These are phyloP conservation scores for Macrophomina pseudophaseolina DNA, from an alignment of 2,329 filamentous ascomycete genomes.

Conservation along the genomic window DNA sequence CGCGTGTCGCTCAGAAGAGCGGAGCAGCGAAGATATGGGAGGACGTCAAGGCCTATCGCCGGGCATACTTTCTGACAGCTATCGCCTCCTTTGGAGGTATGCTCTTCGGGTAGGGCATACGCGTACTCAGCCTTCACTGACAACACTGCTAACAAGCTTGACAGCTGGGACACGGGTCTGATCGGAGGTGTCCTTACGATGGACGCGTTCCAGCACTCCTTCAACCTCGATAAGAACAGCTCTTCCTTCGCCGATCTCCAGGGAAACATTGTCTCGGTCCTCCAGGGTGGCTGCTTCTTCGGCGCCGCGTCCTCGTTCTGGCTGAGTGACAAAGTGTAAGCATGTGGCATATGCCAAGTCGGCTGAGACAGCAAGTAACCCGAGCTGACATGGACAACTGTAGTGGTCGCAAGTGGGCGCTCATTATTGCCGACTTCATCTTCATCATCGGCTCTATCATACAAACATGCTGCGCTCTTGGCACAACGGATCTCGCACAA, in stretches of 20 bases:
- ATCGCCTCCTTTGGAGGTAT: slow-evolving; percentile 52
- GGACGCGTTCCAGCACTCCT: slow-evolving; percentile 50
- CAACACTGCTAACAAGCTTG: background rate
- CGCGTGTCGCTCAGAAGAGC: background rate
- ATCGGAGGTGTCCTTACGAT: slow-evolving; percentile 49
- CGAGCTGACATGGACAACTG: background rate
- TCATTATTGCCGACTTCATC: slow-evolving; percentile 50
- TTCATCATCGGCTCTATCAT: slow-evolving; percentile 50
- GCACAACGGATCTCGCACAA: slow-evolving; percentile 42
- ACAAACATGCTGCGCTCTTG: slow-evolving; percentile 47
- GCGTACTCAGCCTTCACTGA: slow-evolving; percentile 30
- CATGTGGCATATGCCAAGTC: background rate
- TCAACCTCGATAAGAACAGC: slow-evolving; percentile 42
- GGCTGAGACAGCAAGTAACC: background rate
- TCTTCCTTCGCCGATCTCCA: slow-evolving; percentile 46
- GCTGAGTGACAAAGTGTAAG: slow-evolving; percentile 46
- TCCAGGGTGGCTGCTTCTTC: slow-evolving; percentile 53
- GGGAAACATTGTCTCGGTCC: slow-evolving; percentile 52
- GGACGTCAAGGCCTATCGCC: slow-evolving; percentile 48
- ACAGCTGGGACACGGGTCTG: slow-evolving; percentile 35
- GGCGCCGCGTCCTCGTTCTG: slow-evolving; percentile 51
- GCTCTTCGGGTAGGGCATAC: slow-evolving; percentile 33
- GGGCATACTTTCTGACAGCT: slow-evolving; percentile 47
- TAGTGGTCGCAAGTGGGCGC: slow-evolving; percentile 45
- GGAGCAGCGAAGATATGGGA: slow-evolving; percentile 13